Evolutionary conservation across 345 rosid genomes (phyloP).

Genomic region (Lepidium sativum): DNA sequence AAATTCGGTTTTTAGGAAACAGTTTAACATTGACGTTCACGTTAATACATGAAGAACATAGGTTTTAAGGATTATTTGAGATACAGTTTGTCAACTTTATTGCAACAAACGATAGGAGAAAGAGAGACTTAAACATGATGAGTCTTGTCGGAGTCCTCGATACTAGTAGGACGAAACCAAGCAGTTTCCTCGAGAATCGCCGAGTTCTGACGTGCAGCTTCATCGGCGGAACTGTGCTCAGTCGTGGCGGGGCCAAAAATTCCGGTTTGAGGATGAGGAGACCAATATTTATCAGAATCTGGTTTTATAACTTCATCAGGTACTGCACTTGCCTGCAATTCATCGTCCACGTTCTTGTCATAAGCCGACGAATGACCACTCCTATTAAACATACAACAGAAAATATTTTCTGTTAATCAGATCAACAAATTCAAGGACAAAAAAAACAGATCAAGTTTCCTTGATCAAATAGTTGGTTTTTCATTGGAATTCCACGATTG

Average conservation of each 20-base stretch:
- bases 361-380: slow-evolving; percentile 49
- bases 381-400: slow-evolving; percentile 10
- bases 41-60: not conserved
- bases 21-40: not conserved
- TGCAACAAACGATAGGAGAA: not conserved
- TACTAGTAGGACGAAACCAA: slow-evolving; percentile 89
- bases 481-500: no score
- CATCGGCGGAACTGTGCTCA: slow-evolving; percentile 23
- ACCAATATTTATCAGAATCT: slow-evolving; percentile 74
- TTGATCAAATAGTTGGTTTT: no score
- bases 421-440: not conserved
- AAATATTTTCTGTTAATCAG: no score
- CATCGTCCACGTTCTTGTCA: slow-evolving; percentile 85
- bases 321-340: slow-evolving; percentile 36
- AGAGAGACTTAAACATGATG: slow-evolving; percentile 22
- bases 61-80: not conserved
- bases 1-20: not conserved
- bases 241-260: slow-evolving; percentile 66
- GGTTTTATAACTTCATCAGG: slow-evolving; percentile 67
- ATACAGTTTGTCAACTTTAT: slow-evolving; percentile 10
- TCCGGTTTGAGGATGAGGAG: slow-evolving; percentile 90
- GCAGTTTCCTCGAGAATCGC: slow-evolving; percentile 72
- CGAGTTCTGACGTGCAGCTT: slow-evolving; percentile 11
- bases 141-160: slow-evolving; percentile 87
- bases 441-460: no score